Evolutionary conservation across 2,329 filamentous ascomycete species (phyloP), one percentile per base, ranked within the genome.

Genomic region (Aspergillus sp.): DNA sequence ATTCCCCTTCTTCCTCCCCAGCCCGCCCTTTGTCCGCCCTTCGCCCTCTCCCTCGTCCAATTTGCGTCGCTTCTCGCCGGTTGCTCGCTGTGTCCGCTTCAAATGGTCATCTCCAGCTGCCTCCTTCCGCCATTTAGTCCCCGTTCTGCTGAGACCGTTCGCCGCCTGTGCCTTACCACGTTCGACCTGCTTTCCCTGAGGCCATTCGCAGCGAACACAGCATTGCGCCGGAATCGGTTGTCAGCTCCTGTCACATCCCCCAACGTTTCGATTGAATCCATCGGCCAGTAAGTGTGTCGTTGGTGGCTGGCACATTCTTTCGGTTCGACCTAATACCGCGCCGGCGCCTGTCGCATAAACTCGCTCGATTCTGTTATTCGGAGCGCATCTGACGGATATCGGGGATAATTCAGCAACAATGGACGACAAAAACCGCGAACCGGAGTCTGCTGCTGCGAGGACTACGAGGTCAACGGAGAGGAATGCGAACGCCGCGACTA

Each of bases 401-500:
- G 29, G n/a, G 30, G 29, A 22, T 35, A 24, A n/a, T 29, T 19
- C 20, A 32, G 32, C 15, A 36, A 39, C 15, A 22, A 54, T 53
- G 50, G 35, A 42, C 32, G 44, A 49, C 29, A 38, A 41, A 24
- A 42, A 41, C 30, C 40, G 36, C 37, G 40, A 42, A 22, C 24
- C 40, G 24, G 35, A 43, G 30, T 24, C 30, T 29, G 32, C 45
- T 32, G 39, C 38, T 26, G 40, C 40, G 32, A 48, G 43, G 32
- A 35, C 41, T 22, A 28, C 42, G 30, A 49, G 45, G 26, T 45
- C 52, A 24, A 44, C 47, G 15, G 38, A 33, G 32, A 38, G 30
- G 26, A 29, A 36, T 26, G 34, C 44, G 8, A 48, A 53, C 37
- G 47, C 48, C 8, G 47, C 49, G 30, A 59, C 52, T 30, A 53